phyloP scores from a whole-genome alignment of 805 yeast genomes.

The Kodamaea laetipori region DNA sequence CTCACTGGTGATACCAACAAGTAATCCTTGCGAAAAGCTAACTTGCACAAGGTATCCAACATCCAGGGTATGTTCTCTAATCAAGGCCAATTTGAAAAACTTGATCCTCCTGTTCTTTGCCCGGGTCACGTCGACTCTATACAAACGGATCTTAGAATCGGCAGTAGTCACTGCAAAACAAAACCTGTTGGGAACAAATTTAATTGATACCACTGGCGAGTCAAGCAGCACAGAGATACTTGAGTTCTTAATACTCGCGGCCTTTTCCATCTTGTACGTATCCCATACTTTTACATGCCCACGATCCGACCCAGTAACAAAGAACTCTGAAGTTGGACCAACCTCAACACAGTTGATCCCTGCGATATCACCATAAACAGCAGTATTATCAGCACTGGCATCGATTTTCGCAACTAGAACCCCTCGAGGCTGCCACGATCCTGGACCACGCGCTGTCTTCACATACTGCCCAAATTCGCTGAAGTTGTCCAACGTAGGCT shows the following conservation, averaged over 20 bases:
- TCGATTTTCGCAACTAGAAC: conserved; percentile 61
- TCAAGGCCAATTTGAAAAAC: conserved; percentile 28
- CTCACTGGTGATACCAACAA: conserved; percentile 55
- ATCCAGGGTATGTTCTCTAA: conserved; percentile 43
- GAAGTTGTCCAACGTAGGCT: conserved; percentile 60
- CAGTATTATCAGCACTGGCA: conserved; percentile 49
- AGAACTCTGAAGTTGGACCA: conserved; percentile 62
- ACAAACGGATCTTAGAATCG: conserved; percentile 48
- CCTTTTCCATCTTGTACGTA: conserved; percentile 59
- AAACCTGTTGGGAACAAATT: conserved; percentile 54
- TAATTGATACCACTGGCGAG: conserved; percentile 50
- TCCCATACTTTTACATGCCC: conserved; percentile 85
- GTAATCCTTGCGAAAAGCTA: conserved; percentile 38
- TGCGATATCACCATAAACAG: conserved; percentile 34
- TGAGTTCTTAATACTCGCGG: conserved; percentile 52
- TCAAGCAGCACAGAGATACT: conserved; percentile 49
- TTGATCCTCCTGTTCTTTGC: conserved; percentile 37
- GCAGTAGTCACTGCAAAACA: conserved; percentile 58
- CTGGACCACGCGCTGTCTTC: not conserved
- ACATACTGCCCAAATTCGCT: conserved; percentile 62
- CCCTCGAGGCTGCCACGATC: conserved; percentile 45
- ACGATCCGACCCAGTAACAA: conserved; percentile 75
- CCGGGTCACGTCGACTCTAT: conserved; percentile 35
- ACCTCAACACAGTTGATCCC: conserved; percentile 57
- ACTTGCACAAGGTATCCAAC: conserved; percentile 49